phyloP scores from a whole-genome alignment of 2,329 filamentous ascomycete species.

The Parastagonospora avenae region DNA sequence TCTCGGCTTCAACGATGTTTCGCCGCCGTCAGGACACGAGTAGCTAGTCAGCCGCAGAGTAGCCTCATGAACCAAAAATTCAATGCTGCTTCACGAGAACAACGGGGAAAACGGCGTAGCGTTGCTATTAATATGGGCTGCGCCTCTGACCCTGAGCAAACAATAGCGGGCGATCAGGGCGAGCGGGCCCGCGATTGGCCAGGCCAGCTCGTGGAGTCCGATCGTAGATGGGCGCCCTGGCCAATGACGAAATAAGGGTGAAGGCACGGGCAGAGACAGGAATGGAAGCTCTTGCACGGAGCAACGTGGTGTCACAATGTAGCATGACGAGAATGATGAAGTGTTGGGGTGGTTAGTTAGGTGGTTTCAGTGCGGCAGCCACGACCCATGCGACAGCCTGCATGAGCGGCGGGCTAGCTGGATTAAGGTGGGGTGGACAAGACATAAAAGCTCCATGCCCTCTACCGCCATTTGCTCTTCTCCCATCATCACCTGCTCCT shows the following conservation, averaged over 20 bases:
- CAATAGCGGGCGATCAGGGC: constrained; percentile 40
- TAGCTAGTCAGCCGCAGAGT: constrained; percentile 15
- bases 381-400: constrained; percentile 30
- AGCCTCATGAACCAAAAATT: constrained; percentile 21
- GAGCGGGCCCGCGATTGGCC: constrained; percentile 26
- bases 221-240: constrained; percentile 16
- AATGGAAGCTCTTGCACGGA: constrained; percentile 17
- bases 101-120: constrained; percentile 24
- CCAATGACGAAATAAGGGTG: constrained; percentile 39
- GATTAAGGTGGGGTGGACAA: constrained; percentile 30
- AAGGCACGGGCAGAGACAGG: constrained; percentile 12
- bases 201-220: constrained; percentile 15
- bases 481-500: constrained; percentile 26
- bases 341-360: constrained; percentile 15
- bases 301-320: constrained; percentile 11
- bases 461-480: constrained; percentile 43
- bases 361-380: constrained; percentile 23
- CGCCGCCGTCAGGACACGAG: constrained; percentile 16
- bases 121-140: constrained; percentile 45
- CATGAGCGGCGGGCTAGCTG: constrained; percentile 33
- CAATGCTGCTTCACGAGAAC: constrained; percentile 15
- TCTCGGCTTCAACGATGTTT: constrained; percentile 16
- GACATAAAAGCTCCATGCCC: constrained; percentile 44
- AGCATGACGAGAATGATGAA: constrained; percentile 22
- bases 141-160: constrained; percentile 35